These are phyloP conservation scores for Russula virescens DNA, from an alignment of 768 basidiomycete species.

Conservation along the genomic window DNA sequence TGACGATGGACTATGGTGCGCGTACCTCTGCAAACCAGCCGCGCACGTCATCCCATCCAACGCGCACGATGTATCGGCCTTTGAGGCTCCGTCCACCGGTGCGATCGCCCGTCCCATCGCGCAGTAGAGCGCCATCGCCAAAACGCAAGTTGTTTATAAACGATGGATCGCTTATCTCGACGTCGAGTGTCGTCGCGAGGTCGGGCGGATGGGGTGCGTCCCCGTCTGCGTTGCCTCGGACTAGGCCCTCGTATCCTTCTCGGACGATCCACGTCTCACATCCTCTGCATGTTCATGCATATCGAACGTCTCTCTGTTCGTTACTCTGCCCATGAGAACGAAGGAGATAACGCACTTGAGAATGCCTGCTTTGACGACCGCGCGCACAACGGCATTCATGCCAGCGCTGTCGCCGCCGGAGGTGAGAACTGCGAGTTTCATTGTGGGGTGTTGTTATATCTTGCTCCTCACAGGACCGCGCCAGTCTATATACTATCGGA, in stretches of 20 bases:
- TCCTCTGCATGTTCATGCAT: conserved; percentile 68
- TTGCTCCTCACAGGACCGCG: neutral
- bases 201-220: conserved; percentile 22
- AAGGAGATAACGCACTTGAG: conserved; percentile 53
- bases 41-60: conserved; percentile 97
- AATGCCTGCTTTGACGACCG: conserved; percentile 90
- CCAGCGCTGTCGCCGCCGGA: conserved; percentile 97
- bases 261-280: conserved; percentile 96
- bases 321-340: neutral
- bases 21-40: conserved; percentile 86
- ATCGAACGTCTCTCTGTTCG: neutral
- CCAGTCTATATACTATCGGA: conserved; percentile 2
- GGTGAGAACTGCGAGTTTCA: conserved; percentile 93
- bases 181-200: conserved; percentile 25
- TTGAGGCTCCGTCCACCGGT: conserved; percentile 66
- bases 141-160: conserved; percentile 75
- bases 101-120: conserved; percentile 77
- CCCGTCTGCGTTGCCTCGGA: conserved; percentile 66
- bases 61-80: conserved; percentile 88
- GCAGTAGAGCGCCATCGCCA: conserved; percentile 71
- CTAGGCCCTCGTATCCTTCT: conserved; percentile 97
- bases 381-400: conserved; percentile 93
- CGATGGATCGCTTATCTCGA: conserved; percentile 28
- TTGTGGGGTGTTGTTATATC: conserved; percentile 28
- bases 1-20: neutral